Conservation (phyloP, 768 basidiomycete species). For the Rubroboletus satanas region DNA sequence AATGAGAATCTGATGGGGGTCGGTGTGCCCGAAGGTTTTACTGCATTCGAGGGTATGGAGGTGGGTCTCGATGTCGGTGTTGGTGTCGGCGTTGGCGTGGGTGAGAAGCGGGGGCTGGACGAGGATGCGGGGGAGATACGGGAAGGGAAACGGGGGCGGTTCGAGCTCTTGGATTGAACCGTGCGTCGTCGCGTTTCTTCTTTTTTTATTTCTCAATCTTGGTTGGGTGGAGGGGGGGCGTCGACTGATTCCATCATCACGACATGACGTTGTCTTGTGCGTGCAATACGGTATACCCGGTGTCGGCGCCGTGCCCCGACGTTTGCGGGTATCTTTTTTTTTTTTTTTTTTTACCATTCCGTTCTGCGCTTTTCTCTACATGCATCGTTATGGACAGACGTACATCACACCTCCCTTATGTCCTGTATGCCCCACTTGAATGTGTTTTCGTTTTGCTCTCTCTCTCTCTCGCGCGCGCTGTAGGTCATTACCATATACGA, state of each 20-base stretch:
- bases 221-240: neutral
- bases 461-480: neutral
- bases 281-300: neutral
- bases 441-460: neutral
- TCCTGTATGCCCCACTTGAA: neutral
- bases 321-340: neutral
- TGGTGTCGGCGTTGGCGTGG: constrained; percentile 22
- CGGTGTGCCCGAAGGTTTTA: constrained; percentile 29
- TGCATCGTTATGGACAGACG: constrained; percentile 8
- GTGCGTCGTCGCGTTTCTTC: neutral
- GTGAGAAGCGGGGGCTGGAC: constrained; percentile 38
- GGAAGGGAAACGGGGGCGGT: constrained; percentile 55
- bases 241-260: neutral
- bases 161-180: constrained; percentile 54
- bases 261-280: neutral
- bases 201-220: neutral
- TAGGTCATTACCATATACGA: constrained; percentile 23
- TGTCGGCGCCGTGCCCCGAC: neutral
- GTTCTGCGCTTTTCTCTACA: neutral
- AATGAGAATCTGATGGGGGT: constrained; percentile 55
- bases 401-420: neutral
- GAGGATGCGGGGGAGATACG: constrained; percentile 37
- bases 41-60: constrained; percentile 16
- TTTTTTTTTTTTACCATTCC: neutral
- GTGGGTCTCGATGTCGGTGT: constrained; percentile 19